Evolutionary conservation across 495 filamentous ascomycete genomes (phyloP).

Genomic region (Penicillium flavigenum): DNA sequence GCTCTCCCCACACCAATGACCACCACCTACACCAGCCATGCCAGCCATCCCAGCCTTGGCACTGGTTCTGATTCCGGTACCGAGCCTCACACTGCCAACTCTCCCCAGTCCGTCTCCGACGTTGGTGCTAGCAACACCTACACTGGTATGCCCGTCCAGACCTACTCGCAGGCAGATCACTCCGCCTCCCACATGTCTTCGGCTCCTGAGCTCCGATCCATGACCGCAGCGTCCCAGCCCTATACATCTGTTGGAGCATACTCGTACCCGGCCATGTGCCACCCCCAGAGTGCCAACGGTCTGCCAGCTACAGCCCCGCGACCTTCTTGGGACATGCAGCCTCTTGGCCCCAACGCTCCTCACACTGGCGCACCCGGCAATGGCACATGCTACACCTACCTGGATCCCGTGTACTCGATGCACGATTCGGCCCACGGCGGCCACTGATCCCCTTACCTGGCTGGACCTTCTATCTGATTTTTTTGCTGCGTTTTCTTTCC

Average conservation of each 20-base stretch:
- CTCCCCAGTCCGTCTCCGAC: slow-evolving; percentile 48
- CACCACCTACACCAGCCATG: slow-evolving; percentile 39
- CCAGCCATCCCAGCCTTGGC: slow-evolving; percentile 14
- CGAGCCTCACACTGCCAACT: slow-evolving; percentile 40
- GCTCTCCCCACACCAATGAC: slow-evolving; percentile 39
- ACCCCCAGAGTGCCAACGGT: slow-evolving; percentile 30
- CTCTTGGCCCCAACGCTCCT: slow-evolving; percentile 22
- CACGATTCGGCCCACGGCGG: slow-evolving; percentile 29
- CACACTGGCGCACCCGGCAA: slow-evolving; percentile 23
- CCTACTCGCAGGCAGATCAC: slow-evolving; percentile 32
- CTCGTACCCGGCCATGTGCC: slow-evolving; percentile 39
- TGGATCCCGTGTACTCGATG: slow-evolving; percentile 41
- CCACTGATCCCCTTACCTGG: slow-evolving; percentile 18
- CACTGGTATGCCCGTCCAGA: slow-evolving; percentile 25
- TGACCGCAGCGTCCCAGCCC: slow-evolving; percentile 33
- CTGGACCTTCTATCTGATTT: slow-evolving; percentile 17
- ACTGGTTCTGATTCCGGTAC: slow-evolving; percentile 44
- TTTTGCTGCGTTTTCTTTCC: slow-evolving; percentile 16
- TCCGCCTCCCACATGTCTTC: slow-evolving; percentile 24
- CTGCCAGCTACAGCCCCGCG: slow-evolving; percentile 28
- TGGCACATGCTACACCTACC: slow-evolving; percentile 34
- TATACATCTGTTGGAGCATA: slow-evolving; percentile 37
- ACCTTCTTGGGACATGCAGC: slow-evolving; percentile 39
- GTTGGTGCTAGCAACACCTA: slow-evolving; percentile 37
- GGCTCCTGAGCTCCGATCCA: slow-evolving; percentile 32